Evolutionary conservation across 2,329 filamentous ascomycete genomes (phyloP), one percentile per base, ranked within the genome.

Genomic region (Aspergillus piperis): DNA sequence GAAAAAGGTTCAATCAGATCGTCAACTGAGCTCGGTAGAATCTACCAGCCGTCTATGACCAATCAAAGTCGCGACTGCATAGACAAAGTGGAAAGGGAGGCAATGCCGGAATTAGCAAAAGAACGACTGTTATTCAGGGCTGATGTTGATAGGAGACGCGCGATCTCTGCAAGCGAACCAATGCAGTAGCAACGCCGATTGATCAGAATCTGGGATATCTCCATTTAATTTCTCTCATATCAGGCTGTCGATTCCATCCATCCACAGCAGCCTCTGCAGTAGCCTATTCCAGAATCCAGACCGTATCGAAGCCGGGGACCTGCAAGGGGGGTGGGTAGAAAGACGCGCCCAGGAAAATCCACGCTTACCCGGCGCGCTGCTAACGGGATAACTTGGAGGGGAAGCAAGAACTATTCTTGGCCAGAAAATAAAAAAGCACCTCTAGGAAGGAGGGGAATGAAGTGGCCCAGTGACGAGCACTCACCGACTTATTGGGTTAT

Each of bases 231-330:
- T 36, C 32, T 36, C 11, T 5, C 32, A 15, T 11, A 36, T 36
- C 32, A 36, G 32, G 32, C 32, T 36, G 11, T 36, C 32, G 11
- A 36, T 36, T 36, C 32, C 32, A 36, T 54, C 52, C 38, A 54
- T 54, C 52, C 52, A 54, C 27, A 36, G 32, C 52, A 23, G 30
- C 41, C 11, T 44, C 23, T 36, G 38, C 52, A 42, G 30, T 44
- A 36, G 17, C 52, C 52, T 54, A 54, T 54, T 54, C 38, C 52
- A 52, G 27, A 52, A 36, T 39, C 30, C 50, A 54, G 52, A 54
- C 52, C 38, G 52, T 44, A 44, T 54, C 23, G 38, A 42, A 42
- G 41, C 52, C 39, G 30, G 25, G 44, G 19, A 32, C 52, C 52
- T 54, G 52, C 52, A 54, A 44, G 52, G 52, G 25, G 52, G 52